phyloP scores from a whole-genome alignment of 768 basidiomycete genomes.

The Hortiboletus flavorubellus region DNA sequence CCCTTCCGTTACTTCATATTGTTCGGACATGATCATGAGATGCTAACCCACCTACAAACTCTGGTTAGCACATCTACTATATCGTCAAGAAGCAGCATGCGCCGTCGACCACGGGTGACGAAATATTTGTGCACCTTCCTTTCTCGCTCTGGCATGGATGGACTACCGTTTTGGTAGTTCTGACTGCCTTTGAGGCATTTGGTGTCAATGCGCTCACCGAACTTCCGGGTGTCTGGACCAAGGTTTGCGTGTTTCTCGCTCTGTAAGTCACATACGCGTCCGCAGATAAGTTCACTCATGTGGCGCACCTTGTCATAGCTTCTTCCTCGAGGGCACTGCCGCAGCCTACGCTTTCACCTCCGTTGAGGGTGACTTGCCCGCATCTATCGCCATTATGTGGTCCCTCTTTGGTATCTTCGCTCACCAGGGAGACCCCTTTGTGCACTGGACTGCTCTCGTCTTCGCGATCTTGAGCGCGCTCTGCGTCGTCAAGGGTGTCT shows the following conservation, averaged over 20 bases:
- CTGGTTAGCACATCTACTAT: conserved; percentile 81
- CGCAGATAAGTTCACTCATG: conserved; percentile 3
- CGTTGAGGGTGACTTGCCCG: conserved; percentile 88
- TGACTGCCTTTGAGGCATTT: conserved; percentile 86
- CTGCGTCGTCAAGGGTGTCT: conserved; percentile 77
- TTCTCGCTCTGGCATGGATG: conserved; percentile 96
- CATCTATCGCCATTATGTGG: conserved; percentile 88
- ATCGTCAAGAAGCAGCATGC: conserved; percentile 84
- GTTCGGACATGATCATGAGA: conserved; percentile 6
- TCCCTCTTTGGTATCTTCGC: conserved; percentile 92
- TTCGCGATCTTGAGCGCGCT: conserved; percentile 83
- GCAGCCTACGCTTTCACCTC: conserved; percentile 94
- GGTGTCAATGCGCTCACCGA: conserved; percentile 69
- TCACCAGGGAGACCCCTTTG: conserved; percentile 64
- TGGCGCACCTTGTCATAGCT: conserved; percentile 37
- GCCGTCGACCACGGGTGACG: conserved; percentile 63
- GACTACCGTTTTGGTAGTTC: conserved; percentile 79
- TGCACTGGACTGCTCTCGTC: conserved; percentile 87
- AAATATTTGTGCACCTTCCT: conserved; percentile 90
- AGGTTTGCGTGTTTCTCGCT: conserved; percentile 91
- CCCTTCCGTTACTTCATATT: conserved; percentile 1
- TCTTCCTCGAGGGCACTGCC: conserved; percentile 91
- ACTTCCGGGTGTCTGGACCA: conserved; percentile 82
- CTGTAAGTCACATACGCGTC: conserved; percentile 46
- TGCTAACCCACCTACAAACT: conserved; percentile 12